Evolutionary conservation across 2,329 filamentous ascomycete genomes (phyloP).

Genomic region (Ophiostoma quercus): DNA sequence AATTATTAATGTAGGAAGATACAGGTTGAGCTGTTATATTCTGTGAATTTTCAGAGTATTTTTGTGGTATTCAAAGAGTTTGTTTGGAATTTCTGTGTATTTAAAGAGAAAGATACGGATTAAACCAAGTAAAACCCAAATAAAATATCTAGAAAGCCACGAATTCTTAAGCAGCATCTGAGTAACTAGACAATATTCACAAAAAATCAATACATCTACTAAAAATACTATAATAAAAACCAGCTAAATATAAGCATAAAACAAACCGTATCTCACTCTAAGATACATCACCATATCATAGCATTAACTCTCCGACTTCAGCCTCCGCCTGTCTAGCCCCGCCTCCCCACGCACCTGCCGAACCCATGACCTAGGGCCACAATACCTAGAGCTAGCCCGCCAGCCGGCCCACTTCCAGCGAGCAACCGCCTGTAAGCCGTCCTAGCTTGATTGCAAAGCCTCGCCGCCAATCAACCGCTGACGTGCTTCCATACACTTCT

Average conservation of each 20-base stretch:
- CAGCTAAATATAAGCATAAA: neutral
- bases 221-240: neutral
- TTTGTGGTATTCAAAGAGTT: neutral
- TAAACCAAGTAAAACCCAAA: neutral
- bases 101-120: neutral
- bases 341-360: slow-evolving; percentile 6
- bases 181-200: neutral
- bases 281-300: neutral
- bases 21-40: neutral
- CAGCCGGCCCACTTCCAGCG: neutral
- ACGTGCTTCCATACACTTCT: slow-evolving; percentile 23
- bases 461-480: slow-evolving; percentile 18
- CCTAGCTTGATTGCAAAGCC: slow-evolving; percentile 13
- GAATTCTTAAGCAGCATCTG: neutral
- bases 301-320: neutral
- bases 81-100: neutral
- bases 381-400: neutral
- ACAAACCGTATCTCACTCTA: neutral
- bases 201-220: neutral
- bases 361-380: neutral
- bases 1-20: neutral
- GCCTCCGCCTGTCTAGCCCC: neutral
- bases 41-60: neutral
- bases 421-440: neutral
- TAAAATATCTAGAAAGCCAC: neutral